These are phyloP conservation scores for Arthrobotrys conoides DNA, from an alignment of 2,329 filamentous ascomycete genomes.

Conservation along the genomic window DNA sequence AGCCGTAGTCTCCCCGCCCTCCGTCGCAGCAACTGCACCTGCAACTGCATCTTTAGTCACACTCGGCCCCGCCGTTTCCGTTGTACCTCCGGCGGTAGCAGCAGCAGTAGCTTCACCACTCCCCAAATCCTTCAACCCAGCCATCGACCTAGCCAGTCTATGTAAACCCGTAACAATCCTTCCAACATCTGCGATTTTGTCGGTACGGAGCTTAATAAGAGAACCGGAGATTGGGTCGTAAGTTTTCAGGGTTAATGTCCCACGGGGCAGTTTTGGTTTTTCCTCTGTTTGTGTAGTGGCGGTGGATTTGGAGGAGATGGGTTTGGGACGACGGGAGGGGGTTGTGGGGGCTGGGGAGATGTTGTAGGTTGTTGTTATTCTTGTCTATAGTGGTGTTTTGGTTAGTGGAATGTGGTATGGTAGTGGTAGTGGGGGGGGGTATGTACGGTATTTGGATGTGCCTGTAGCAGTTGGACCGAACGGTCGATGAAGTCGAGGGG, in stretches of 20 bases:
- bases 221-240: constrained; percentile 86
- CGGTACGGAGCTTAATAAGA: constrained; percentile 90
- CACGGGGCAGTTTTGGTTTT: constrained; percentile 80
- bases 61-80: constrained; percentile 55
- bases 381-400: constrained; percentile 75
- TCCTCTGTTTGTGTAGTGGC: constrained; percentile 77
- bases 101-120: constrained; percentile 69
- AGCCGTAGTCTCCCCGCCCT: constrained; percentile 66
- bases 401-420: background rate
- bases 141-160: constrained; percentile 77
- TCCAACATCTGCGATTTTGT: constrained; percentile 90
- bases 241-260: constrained; percentile 86
- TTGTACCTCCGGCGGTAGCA: constrained; percentile 46
- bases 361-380: constrained; percentile 93
- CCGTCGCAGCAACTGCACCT: constrained; percentile 66
- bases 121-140: constrained; percentile 65
- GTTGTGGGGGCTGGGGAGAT: constrained; percentile 66
- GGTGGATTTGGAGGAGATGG: constrained; percentile 84
- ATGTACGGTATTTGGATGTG: constrained; percentile 84
- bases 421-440: constrained; percentile 59
- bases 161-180: constrained; percentile 84
- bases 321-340: constrained; percentile 80
- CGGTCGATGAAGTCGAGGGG: constrained; percentile 93
- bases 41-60: constrained; percentile 66
- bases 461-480: constrained; percentile 86